phyloP scores from a whole-genome alignment of 164 flowering plant genomes.

The Stephania japonica region DNA sequence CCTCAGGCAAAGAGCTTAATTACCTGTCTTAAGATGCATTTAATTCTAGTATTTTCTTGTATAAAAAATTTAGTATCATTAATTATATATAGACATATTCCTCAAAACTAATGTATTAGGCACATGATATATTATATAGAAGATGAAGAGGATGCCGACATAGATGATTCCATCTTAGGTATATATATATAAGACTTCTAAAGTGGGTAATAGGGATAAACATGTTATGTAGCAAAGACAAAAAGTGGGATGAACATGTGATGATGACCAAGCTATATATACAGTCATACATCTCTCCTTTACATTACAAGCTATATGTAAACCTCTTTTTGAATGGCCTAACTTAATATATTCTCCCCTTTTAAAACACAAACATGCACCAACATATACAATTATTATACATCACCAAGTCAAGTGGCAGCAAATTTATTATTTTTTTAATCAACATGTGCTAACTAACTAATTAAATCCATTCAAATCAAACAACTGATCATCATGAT shows the following conservation, averaged over 20 bases:
- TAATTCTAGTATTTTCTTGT: too few relatives aligned
- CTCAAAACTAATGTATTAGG: not conserved
- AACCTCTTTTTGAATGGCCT: not conserved
- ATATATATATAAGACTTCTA: not conserved
- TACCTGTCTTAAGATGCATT: too few relatives aligned
- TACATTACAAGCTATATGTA: not conserved
- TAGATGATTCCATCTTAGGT: not conserved
- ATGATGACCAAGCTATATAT: not conserved
- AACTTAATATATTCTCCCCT: not conserved
- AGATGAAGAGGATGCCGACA: not conserved
- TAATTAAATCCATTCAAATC: not conserved
- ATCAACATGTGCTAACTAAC: not conserved
- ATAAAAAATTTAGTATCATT: too few relatives aligned
- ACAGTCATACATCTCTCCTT: not conserved
- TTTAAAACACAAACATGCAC: not conserved
- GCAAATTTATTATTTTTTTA: not conserved
- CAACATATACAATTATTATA: not conserved
- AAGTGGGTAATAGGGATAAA: not conserved
- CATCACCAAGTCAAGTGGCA: not conserved
- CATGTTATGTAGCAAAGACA: not conserved
- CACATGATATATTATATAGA: not conserved
- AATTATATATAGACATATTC: too few relatives aligned
- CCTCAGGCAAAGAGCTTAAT: too few relatives aligned
- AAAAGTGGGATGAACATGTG: conserved; percentile 5
- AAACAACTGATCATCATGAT: not conserved